Evolutionary conservation across 2,329 filamentous ascomycete species (phyloP).

Genomic region (Ceratocystis diversiconidia): DNA sequence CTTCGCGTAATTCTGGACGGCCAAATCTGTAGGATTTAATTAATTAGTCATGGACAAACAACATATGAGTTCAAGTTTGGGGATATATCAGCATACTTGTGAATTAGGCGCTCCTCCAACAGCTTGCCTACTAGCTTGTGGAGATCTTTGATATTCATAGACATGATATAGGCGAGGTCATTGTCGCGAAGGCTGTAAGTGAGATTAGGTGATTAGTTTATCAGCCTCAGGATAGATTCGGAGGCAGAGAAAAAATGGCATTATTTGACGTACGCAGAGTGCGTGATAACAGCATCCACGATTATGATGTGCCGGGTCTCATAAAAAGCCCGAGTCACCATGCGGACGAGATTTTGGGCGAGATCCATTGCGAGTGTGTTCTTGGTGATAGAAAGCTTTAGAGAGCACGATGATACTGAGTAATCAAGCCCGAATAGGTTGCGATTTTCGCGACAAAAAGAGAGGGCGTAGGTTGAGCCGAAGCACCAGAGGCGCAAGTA

Average conservation of each 20-base stretch:
- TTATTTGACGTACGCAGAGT: constrained; percentile 47
- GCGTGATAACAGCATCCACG: constrained; percentile 72
- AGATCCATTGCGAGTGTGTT: constrained; percentile 32
- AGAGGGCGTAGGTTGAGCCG: not conserved
- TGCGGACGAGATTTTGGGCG: constrained; percentile 68
- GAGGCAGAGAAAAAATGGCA: not conserved
- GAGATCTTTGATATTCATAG: constrained; percentile 81
- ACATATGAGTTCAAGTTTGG: not conserved
- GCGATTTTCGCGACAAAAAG: not conserved
- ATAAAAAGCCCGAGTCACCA: constrained; percentile 75
- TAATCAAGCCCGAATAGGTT: not conserved
- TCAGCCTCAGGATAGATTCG: constrained; percentile 40
- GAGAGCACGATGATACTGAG: not conserved
- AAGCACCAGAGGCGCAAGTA: constrained; percentile 3
- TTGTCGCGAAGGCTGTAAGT: constrained; percentile 70
- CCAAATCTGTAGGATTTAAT: constrained; percentile 12
- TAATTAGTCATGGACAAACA: constrained; percentile 26
- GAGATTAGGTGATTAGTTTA: constrained; percentile 43
- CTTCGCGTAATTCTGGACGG: constrained; percentile 61
- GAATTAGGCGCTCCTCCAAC: constrained; percentile 61
- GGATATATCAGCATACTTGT: constrained; percentile 46
- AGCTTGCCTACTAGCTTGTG: constrained; percentile 79
- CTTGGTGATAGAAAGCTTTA: not conserved
- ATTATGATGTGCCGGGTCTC: constrained; percentile 71
- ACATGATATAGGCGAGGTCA: constrained; percentile 74